Percentiles rank a stretch among this genome's conserved stretches.
Evolutionary conservation across 768 basidiomycete species (phyloP).

Genomic region (Termitomyces bulborhizus): DNA sequence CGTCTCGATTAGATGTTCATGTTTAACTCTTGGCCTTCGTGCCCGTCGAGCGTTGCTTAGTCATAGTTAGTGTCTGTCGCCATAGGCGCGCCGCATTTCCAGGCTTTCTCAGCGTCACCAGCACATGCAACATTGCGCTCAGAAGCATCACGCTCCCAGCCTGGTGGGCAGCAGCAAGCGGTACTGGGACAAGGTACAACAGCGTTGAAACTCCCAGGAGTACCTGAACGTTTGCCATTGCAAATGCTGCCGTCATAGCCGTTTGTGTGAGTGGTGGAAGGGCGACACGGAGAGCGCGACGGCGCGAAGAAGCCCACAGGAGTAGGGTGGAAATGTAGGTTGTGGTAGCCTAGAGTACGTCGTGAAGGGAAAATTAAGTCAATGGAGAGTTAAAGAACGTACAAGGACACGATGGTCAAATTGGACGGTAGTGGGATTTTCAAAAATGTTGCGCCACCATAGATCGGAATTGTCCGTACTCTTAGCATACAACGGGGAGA

Average conservation of each 20-base stretch:
- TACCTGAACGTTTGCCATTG: slow-evolving; percentile 82
- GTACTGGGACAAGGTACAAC: slow-evolving; percentile 88
- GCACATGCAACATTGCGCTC: slow-evolving; percentile 73
- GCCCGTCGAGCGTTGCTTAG: neutral
- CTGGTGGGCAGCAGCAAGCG: slow-evolving; percentile 90
- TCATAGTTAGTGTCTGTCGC: slow-evolving; percentile 27
- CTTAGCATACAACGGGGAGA: slow-evolving; percentile 71
- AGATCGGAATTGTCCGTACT: slow-evolving; percentile 61
- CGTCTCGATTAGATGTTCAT: neutral
- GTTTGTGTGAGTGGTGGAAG: slow-evolving; percentile 59
- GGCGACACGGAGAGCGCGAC: slow-evolving; percentile 47
- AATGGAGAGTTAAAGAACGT: slow-evolving; percentile 23
- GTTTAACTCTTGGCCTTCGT: neutral
- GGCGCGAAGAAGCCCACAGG: slow-evolving; percentile 56
- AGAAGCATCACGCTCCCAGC: slow-evolving; percentile 89
- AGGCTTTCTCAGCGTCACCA: slow-evolving; percentile 68
- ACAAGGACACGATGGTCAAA: slow-evolving; percentile 94
- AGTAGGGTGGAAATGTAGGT: slow-evolving; percentile 69
- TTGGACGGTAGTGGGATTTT: slow-evolving; percentile 97
- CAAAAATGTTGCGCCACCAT: slow-evolving; percentile 96
- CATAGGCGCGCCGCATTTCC: slow-evolving; percentile 56
- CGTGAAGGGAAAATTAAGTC: neutral
- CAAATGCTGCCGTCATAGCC: slow-evolving; percentile 57
- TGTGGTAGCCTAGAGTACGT: slow-evolving; percentile 60
- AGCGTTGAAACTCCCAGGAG: slow-evolving; percentile 63